Percentiles rank a stretch among this genome's conserved stretches.
Evolutionary conservation across 139 green algal genomes (phyloP).

Genomic region (Zygnema circumcarinatum): DNA sequence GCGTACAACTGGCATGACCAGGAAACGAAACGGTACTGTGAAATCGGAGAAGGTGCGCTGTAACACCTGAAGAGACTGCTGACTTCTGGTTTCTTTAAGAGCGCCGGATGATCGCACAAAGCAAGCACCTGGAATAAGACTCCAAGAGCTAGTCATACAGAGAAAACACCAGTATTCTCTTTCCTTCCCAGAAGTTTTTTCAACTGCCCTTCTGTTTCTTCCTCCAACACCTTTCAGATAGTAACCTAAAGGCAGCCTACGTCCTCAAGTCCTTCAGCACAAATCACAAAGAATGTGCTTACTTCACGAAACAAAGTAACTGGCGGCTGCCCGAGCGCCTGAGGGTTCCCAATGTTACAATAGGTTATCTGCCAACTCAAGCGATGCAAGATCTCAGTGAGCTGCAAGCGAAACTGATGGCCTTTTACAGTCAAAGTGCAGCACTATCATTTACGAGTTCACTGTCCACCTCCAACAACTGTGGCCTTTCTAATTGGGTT

Average conservation of each 20-base stretch:
- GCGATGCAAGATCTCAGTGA: not conserved
- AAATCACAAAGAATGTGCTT: slow-evolving; percentile 3
- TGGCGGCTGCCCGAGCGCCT: slow-evolving; percentile 58
- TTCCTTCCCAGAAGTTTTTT: too few species aligned
- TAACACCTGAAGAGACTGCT: not conserved
- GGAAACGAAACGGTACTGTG: too few species aligned
- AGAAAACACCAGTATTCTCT: too few species aligned
- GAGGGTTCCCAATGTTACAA: slow-evolving; percentile 65
- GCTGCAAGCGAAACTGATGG: not conserved
- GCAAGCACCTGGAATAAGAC: slow-evolving; percentile 60
- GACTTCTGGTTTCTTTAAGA: slow-evolving; percentile 42
- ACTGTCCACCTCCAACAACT: not conserved
- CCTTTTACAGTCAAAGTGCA: not conserved
- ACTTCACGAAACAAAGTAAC: slow-evolving; percentile 64
- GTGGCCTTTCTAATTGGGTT: too few species aligned
- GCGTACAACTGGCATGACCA: too few species aligned
- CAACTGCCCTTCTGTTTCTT: too few species aligned
- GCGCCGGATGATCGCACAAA: slow-evolving; percentile 52
- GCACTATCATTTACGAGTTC: not conserved
- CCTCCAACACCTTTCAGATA: too few species aligned
- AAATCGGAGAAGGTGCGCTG: too few species aligned
- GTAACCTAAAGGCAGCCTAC: too few species aligned
- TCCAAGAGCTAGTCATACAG: too few species aligned
- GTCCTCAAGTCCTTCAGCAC: too few species aligned
- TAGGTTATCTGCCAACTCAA: slow-evolving; percentile 60